These are phyloP conservation scores for Annona cherimola DNA, from an alignment of 164 flowering plant genomes.

Conservation along the genomic window DNA sequence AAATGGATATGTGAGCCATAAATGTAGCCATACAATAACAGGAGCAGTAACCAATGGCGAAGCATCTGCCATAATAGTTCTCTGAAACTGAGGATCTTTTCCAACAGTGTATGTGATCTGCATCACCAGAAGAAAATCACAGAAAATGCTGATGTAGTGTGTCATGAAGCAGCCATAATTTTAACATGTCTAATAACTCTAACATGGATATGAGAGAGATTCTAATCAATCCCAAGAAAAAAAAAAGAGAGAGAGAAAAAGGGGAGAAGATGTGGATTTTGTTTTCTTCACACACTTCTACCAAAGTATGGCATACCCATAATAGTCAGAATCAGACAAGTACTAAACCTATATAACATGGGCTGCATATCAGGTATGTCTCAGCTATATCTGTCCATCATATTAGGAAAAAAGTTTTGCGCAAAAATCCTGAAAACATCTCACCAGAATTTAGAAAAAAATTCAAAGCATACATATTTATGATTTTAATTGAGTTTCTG, in stretches of 20 bases:
- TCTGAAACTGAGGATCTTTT: slow-evolving; percentile 65
- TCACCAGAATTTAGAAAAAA: too few relatives aligned
- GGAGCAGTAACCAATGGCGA: slow-evolving; percentile 70
- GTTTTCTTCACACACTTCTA: background rate
- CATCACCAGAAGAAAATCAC: slow-evolving; percentile 5
- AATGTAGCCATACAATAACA: slow-evolving; percentile 45
- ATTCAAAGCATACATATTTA: too few relatives aligned
- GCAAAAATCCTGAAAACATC: too few relatives aligned
- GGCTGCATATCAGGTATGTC: too few relatives aligned
- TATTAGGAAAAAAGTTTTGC: too few relatives aligned
- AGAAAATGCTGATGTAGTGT: background rate
- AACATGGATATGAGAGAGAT: background rate
- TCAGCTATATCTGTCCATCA: too few relatives aligned
- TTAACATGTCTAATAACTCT: background rate
- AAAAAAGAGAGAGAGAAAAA: background rate
- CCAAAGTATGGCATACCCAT: background rate
- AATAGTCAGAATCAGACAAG: too few relatives aligned
- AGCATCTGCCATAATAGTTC: slow-evolving; percentile 54
- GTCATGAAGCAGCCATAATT: slow-evolving; percentile 4
- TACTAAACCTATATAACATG: too few relatives aligned
- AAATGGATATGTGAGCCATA: background rate
- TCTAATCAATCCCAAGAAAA: background rate
- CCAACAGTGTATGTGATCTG: slow-evolving; percentile 92
- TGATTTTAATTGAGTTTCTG: too few relatives aligned
- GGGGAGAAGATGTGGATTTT: background rate